Base-by-base conservation (phyloP, 768 basidiomycete species). In the Boletus speciosus region DNA sequence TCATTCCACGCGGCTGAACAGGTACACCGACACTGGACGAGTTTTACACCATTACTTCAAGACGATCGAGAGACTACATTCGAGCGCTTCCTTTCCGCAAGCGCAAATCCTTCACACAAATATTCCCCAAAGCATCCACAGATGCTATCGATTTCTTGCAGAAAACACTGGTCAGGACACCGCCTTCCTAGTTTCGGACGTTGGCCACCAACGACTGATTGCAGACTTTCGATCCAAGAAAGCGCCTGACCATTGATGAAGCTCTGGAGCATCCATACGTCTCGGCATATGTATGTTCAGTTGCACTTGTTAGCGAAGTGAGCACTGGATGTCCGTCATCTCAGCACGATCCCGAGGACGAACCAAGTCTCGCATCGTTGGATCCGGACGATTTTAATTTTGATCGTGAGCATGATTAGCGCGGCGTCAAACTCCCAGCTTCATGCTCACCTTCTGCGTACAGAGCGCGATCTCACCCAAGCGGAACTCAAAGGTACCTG, bases 301-400 rank as follows among this genome's bases (percentile, higher is more conserved):
- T 40, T 32, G 47, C 12, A 16, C 23, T 35, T 38, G 11, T 53
- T n/a, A 7, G 16, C 44, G 21, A 19, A 40, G 21, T 35, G 8
- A 19, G 27, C 3, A 34, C 44, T 62, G 49, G 25, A 50, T n/a
- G 11, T 40, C 23, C 34, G 27, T 54, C 46, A 23, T 56, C 51
- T 56, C 27, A 88, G 84, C 90, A 93, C 61, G 92, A 93, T 66
- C 85, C 93, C 2, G 87, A 90, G 50, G 94, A 97, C 66, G 94
- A 97, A 65, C 94, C 95, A 2, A 75, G 76, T 29, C 86, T 88
- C n/a, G 77, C 82, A 39, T 85, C 90, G 10, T 80, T 97, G 42
- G 86, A 85, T 64, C 83, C 91, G 0, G 80, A 82, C 42, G 97
- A 94, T 72, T 97, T 97, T 70, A 88, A 93, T 61, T 96, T 95